Evolutionary conservation across 495 filamentous ascomycete genomes (phyloP).

Genomic region (Aspergillus haitiensis): DNA sequence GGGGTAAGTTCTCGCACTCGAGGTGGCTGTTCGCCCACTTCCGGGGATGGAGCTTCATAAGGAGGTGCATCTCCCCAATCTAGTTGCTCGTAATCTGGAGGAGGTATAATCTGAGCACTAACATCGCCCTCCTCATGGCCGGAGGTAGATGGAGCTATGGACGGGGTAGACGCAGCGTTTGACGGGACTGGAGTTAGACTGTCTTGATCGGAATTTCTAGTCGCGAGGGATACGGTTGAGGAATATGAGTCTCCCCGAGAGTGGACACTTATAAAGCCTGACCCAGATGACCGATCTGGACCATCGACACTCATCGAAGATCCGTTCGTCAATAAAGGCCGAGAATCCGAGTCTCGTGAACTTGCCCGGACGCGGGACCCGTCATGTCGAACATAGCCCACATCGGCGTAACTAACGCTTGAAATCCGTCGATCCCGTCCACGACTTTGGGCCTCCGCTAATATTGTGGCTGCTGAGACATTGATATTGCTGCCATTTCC

Average conservation of each 20-base stretch:
- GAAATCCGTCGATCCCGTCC: constrained; percentile 74
- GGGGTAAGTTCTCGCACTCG: constrained; percentile 29
- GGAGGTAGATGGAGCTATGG: constrained; percentile 22
- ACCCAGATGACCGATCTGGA: constrained; percentile 27
- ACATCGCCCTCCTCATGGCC: constrained; percentile 40
- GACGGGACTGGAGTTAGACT: constrained; percentile 27
- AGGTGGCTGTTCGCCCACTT: constrained; percentile 20
- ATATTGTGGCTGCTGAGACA: constrained; percentile 32
- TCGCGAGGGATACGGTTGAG: constrained; percentile 33
- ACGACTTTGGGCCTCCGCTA: constrained; percentile 67
- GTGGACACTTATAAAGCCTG: constrained; percentile 28
- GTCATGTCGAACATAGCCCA: constrained; percentile 86
- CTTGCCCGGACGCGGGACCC: constrained; percentile 82
- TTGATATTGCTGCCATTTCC: constrained; percentile 35
- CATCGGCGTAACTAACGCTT: constrained; percentile 79
- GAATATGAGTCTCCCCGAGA: constrained; percentile 41
- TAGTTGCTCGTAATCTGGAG: constrained; percentile 47
- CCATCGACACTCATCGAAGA: constrained; percentile 52
- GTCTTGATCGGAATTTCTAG: constrained; percentile 33
- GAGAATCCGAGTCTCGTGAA: constrained; percentile 72
- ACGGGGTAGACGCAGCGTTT: constrained; percentile 28
- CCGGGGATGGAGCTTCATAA: constrained; percentile 39
- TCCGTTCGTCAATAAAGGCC: constrained; percentile 71
- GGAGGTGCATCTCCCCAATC: constrained; percentile 54
- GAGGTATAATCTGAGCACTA: constrained; percentile 37